Base-by-base conservation (phyloP, 2,329 filamentous ascomycete species). In the Calonectria honghensis region DNA sequence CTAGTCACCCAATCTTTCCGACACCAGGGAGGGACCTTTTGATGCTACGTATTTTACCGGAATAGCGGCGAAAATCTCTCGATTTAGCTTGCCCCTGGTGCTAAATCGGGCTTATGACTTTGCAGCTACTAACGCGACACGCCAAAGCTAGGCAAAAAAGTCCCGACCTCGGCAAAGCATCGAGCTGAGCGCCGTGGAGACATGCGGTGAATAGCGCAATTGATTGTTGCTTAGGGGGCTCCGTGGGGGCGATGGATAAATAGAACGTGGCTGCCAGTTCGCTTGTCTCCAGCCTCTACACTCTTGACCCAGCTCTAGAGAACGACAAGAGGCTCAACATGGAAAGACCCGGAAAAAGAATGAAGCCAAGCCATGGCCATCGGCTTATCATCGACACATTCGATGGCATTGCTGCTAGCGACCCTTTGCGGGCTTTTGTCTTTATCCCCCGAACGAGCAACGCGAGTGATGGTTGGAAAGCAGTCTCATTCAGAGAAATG, bases 371-470 rank as follows among this genome's bases (percentile, higher is more conserved):
- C 29, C 24, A 73, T 16, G 70, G 65, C 10, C 18, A 27, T 7
- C 63, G 70, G 31, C 41, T 72, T 7, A 5, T 51, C 5, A 37
- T 67, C 37, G 29, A 61, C 51, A 72, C 66, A 6, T 4, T 72
- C 16, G 70, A 72, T 32, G 18, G 16, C 31, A 18, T 65, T 11
- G 70, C 63, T 32, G 20, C 24, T 1, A 51, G 3, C n/a, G 63
- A 72, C 20, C 70, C 70, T 31, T 61, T 51, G 1, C 63, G 70
- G 2, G n/a, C 61, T 1, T 72, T 67, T 51, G n/a, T 72, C 6
- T 72, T 31, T 27, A 5, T 45, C 0, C 70, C 70, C 0, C 29
- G 20, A 10, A 50, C 63, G 5, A 61, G 18, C 16, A 11, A 27
- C 4, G 31, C 63, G n/a, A 27, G 6, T 13, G 63, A 59, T 9